Percentiles rank a stretch among this genome's conserved stretches.
Conservation (phyloP, 176 grass and related monocot species). For the Carex cristatella region DNA sequence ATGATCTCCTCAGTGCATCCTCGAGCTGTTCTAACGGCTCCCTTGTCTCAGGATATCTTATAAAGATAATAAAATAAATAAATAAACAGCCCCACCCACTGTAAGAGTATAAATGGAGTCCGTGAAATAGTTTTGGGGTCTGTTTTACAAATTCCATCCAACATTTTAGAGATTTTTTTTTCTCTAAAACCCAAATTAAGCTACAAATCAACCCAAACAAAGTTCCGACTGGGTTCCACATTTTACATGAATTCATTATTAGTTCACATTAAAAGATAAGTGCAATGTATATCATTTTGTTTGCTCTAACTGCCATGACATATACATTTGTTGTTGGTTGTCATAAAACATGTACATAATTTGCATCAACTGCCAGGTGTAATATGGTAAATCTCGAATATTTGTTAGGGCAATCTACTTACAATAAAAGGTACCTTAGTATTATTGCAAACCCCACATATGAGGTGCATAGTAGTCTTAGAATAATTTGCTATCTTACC, state of each 20-base stretch:
- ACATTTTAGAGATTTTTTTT: background rate
- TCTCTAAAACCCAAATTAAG: background rate
- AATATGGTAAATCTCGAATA: background rate
- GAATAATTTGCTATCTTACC: background rate
- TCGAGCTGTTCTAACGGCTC: conserved; percentile 88
- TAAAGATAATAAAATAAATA: background rate
- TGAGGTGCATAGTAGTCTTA: background rate
- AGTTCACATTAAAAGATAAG: background rate
- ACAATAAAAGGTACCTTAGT: background rate
- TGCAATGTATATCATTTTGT: background rate
- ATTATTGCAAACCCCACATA: background rate
- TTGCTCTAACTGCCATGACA: background rate
- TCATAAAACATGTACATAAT: background rate
- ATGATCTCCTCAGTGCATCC: conserved; percentile 53
- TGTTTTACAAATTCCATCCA: background rate
- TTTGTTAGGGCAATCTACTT: background rate
- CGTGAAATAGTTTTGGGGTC: background rate
- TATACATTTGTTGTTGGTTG: background rate
- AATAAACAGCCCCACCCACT: background rate
- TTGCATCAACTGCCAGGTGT: background rate
- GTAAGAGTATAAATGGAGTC: background rate
- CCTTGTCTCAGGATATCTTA: conserved; percentile 77
- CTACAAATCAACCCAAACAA: background rate
- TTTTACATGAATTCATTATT: background rate
- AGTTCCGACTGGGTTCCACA: background rate